Conservation (phyloP, 768 basidiomycete species). For the Amanita rimosa region DNA sequence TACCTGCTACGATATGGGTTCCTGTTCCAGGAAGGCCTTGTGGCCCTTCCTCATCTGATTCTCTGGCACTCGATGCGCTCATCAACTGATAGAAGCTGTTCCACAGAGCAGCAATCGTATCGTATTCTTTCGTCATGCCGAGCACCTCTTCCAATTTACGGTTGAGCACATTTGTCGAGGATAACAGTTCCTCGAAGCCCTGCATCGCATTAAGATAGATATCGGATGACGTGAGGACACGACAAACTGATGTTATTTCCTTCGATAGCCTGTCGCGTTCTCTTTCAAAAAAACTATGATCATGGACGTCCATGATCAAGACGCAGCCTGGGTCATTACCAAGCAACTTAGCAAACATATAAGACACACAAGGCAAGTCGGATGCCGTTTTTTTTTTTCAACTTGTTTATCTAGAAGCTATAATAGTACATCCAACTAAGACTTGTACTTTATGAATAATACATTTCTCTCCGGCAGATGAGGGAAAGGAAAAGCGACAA, state of each 20-base stretch:
- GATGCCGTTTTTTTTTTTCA: not conserved
- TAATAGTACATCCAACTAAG: not conserved
- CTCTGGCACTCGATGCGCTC: conserved; percentile 33
- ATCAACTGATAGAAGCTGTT: conserved; percentile 70
- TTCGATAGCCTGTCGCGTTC: conserved; percentile 66
- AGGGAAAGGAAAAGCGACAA: not conserved
- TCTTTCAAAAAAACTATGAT: conserved; percentile 60
- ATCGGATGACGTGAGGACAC: not conserved
- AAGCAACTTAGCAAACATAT: too few relatives aligned
- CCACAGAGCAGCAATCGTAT: conserved; percentile 82
- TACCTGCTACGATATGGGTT: conserved; percentile 41
- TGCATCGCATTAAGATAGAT: conserved; percentile 16
- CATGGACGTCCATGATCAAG: conserved; percentile 27
- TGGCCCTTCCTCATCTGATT: conserved; percentile 23
- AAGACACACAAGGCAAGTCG: too few relatives aligned
- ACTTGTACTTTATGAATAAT: conserved; percentile 2
- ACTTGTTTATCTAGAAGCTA: not conserved
- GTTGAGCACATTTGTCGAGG: conserved; percentile 77
- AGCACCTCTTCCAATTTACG: conserved; percentile 88
- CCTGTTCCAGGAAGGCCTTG: conserved; percentile 61
- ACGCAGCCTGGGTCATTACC: not conserved
- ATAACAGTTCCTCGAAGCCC: conserved; percentile 85
- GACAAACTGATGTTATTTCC: conserved; percentile 61
- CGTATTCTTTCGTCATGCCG: conserved; percentile 88
- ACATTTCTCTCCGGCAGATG: not conserved